Percentiles rank a stretch among this genome's conserved stretches.
Conservation (phyloP, 495 filamentous ascomycete genomes). For the Aspergillus nanangensis region DNA sequence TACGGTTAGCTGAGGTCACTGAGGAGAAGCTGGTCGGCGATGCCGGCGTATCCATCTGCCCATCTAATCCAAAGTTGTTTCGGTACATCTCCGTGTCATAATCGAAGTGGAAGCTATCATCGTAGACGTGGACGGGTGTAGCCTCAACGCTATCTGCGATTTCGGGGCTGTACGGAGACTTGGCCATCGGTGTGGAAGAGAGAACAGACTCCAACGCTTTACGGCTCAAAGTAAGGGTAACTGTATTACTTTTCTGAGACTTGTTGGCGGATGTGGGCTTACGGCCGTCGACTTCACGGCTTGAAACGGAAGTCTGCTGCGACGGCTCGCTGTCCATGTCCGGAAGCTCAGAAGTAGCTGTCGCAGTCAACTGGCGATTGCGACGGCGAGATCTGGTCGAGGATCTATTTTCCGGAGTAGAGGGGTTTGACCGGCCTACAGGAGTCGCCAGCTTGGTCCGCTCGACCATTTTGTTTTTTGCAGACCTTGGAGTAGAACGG, state of each 20-base stretch:
- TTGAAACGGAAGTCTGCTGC: too few species aligned
- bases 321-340: neutral
- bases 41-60: conserved; percentile 17
- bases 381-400: conserved; percentile 11
- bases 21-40: conserved; percentile 30
- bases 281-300: neutral
- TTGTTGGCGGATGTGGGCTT: neutral
- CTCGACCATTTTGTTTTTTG: neutral
- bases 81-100: conserved; percentile 20
- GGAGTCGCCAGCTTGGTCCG: conserved; percentile 4
- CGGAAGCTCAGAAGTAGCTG: neutral
- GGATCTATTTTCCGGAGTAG: conserved; percentile 2
- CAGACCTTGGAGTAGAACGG: neutral
- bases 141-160: conserved; percentile 4
- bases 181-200: neutral
- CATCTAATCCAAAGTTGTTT: conserved; percentile 22
- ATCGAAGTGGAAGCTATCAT: conserved; percentile 12
- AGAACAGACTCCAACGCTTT: conserved; percentile 12
- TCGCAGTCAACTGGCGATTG: conserved; percentile 5
- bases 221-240: conserved; percentile 15
- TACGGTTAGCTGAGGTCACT: conserved; percentile 18
- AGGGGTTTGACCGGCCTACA: neutral
- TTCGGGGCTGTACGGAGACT: conserved; percentile 1
- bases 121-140: conserved; percentile 10
- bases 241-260: conserved; percentile 9